Conservation (phyloP, 1,284 basidiomycete genomes). For the Trametes polyzona region DNA sequence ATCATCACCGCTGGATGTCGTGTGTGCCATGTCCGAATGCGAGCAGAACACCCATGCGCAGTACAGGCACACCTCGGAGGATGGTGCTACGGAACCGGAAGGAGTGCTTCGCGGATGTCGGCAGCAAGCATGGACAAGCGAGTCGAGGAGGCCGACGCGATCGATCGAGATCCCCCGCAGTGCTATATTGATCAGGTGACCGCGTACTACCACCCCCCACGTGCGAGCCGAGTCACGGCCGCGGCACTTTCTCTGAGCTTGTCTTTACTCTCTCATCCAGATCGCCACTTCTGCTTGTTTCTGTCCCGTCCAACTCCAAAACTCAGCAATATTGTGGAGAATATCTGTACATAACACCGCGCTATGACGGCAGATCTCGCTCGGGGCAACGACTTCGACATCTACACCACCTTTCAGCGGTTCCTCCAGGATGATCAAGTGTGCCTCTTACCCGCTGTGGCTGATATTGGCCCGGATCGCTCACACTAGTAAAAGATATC, state of each 20-base stretch:
- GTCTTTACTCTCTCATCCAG: neutral
- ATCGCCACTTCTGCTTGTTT: neutral
- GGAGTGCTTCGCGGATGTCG: neutral
- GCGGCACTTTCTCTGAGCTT: neutral
- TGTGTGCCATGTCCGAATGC: neutral
- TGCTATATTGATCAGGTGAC: slow-evolving; percentile 5
- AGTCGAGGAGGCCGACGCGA: slow-evolving; percentile 6
- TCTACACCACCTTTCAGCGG: slow-evolving; percentile 57
- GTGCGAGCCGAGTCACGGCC: slow-evolving; percentile 24
- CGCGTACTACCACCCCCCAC: slow-evolving; percentile 18
- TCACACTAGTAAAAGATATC: slow-evolving; percentile 61
- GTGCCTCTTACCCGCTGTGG: slow-evolving; percentile 22
- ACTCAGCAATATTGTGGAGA: too few species aligned
- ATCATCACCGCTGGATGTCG: neutral
- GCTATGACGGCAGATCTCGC: slow-evolving; percentile 15
- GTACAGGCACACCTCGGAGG: too few species aligned
- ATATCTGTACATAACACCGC: neutral
- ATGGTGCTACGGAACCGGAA: neutral
- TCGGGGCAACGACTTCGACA: slow-evolving; percentile 46
- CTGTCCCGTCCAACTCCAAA: neutral
- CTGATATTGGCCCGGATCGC: neutral
- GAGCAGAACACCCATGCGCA: neutral
- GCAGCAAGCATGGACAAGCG: neutral
- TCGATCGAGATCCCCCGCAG: slow-evolving; percentile 18
- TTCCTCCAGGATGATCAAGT: slow-evolving; percentile 65